phyloP scores from a whole-genome alignment of 306 rosid species.

The Inga leiocalycina region DNA sequence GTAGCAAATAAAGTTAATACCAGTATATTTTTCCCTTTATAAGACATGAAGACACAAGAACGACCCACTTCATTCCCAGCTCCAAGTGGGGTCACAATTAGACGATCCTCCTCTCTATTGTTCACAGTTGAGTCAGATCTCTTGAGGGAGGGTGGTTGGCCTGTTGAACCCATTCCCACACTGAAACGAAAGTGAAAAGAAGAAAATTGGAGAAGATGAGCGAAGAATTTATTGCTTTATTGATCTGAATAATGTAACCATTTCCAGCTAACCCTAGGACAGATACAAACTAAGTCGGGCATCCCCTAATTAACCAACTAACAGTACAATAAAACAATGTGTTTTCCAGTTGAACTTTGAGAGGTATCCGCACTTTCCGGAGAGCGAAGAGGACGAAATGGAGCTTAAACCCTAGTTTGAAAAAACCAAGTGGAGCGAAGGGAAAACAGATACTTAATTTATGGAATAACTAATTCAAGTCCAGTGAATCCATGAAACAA shows the following conservation, averaged over 20 bases:
- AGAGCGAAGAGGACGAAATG: neutral
- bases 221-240: neutral
- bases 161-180: slow-evolving; percentile 51
- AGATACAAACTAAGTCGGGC: neutral
- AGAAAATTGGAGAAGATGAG: neutral
- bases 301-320: neutral
- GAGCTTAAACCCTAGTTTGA: neutral
- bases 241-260: neutral
- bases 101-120: slow-evolving; percentile 74
- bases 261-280: neutral
- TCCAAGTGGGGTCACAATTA: slow-evolving; percentile 77
- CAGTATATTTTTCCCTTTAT: slow-evolving; percentile 68
- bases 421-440: neutral
- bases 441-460: neutral
- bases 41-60: slow-evolving; percentile 84
- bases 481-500: slow-evolving; percentile 17
- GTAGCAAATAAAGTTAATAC: slow-evolving; percentile 28
- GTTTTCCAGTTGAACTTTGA: neutral
- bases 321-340: neutral
- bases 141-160: slow-evolving; percentile 53
- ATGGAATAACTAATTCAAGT: slow-evolving; percentile 32
- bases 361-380: neutral
- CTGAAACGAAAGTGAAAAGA: neutral
- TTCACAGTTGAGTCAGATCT: slow-evolving; percentile 49
- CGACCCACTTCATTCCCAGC: slow-evolving; percentile 98